Evolutionary conservation across 2,329 filamentous ascomycete genomes (phyloP), one percentile per base, ranked within the genome.

Genomic region (Penicillium vulpinum): DNA sequence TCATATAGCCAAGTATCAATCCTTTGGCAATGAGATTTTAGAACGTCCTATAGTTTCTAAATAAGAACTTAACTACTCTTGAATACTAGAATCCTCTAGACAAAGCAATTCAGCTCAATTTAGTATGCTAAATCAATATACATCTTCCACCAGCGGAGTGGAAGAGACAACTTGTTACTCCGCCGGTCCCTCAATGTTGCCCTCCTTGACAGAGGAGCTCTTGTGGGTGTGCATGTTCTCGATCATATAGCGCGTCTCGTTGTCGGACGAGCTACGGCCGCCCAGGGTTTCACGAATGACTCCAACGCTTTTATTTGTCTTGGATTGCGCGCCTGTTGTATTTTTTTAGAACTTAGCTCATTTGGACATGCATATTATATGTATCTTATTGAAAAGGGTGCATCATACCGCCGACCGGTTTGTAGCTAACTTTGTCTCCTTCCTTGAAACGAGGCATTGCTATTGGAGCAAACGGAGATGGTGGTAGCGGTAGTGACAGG

Each of bases 191-290:
- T 70, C 44, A 49, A 71, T 72, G 52, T 70, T 72, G 16, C 60
- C 47, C 49, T 72, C 69, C 55, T 71, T 71, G 36, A 71, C 65
- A 11, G 62, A 63, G 9, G 68, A 70, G 39, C 57, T 22, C 26
- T 45, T 44, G 52, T 56, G 24, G 41, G 45, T 47, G 41, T 55
- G 53, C 41, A 43, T 51, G n/a, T 54, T 45, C 31, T 54, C 31
- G 18, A 76, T 75, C 67, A 76, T 72, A 52, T 78, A 78, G 31
- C 73, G 69, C 13, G 75, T 74, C 48, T 68, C 67, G 0, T 72
- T 60, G 5, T 62, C 54, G 26, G 71, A 69, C 28, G 75, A 72
- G 35, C 71, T 64, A 11, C 73, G 69, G 5, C 71, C 72, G 0
- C 72, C 71, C 48, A 73, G 59, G 3, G 64, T 66, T 9, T 73